A percentile compares a stretch with the other conserved stretches of the same genome.
Conservation (phyloP, 257 asterid genomes). For the Solanum medicagineum region DNA sequence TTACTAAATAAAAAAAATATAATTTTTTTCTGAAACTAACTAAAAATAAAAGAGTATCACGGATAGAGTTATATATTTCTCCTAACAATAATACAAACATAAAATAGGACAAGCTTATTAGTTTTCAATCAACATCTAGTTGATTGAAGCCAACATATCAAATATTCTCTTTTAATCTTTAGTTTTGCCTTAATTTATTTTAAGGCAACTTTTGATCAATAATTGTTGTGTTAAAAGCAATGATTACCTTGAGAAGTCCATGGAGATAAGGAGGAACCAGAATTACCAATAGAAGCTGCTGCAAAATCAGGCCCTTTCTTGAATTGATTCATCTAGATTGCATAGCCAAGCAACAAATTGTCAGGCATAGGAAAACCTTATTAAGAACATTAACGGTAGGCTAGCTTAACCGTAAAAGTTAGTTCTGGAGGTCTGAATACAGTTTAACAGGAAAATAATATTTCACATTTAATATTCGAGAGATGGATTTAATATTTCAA, state of each 20-base stretch:
- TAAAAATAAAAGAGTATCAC: background rate
- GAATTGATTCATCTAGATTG: constrained; percentile 2
- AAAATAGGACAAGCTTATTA: constrained; percentile 6
- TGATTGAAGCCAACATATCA: background rate
- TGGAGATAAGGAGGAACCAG: constrained; percentile 54
- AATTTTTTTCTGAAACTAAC: background rate
- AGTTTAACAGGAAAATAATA: background rate
- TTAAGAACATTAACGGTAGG: background rate
- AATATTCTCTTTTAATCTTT: background rate
- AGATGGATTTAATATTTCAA: background rate
- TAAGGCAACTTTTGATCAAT: background rate
- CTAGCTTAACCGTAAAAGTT: background rate
- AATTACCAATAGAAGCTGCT: constrained; percentile 40
- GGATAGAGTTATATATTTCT: no score
- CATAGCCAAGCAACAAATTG: background rate
- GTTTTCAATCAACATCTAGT: constrained; percentile 4
- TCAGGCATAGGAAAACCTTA: background rate
- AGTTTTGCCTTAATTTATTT: background rate
- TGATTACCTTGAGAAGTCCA: constrained; percentile 67
- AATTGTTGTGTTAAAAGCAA: background rate
- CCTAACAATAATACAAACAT: background rate
- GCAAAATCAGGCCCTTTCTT: constrained; percentile 71
- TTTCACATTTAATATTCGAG: background rate
- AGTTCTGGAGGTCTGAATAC: background rate
- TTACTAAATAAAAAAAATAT: no score